Evolutionary conservation across 1,139 yeast species (phyloP).

Genomic region (Sugiyamaella castrensis): DNA sequence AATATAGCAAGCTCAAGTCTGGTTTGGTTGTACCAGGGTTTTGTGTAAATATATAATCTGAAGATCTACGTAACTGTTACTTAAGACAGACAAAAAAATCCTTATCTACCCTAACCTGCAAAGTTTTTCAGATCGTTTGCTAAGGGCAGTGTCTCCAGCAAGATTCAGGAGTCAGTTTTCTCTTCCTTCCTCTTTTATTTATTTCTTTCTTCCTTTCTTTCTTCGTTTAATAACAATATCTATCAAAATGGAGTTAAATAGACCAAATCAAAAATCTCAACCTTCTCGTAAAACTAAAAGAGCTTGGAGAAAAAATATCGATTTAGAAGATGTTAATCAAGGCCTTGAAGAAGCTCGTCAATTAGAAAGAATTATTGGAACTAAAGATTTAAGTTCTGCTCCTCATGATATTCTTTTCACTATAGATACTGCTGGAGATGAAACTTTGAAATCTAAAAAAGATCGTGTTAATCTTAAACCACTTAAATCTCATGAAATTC

Average conservation of each 20-base stretch:
- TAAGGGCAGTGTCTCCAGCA: too few relatives aligned
- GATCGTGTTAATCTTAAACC: constrained; percentile 44
- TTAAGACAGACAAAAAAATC: too few relatives aligned
- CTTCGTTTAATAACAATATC: too few relatives aligned
- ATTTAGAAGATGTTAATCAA: constrained; percentile 70
- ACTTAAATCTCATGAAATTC: constrained; percentile 67
- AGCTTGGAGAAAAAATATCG: constrained; percentile 96
- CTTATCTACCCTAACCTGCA: too few relatives aligned
- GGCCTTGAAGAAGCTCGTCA: constrained; percentile 70
- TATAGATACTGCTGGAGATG: constrained; percentile 70
- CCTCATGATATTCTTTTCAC: constrained; percentile 52
- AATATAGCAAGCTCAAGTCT: too few relatives aligned
- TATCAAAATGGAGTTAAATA: constrained; percentile 25
- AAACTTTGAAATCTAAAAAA: constrained; percentile 33
- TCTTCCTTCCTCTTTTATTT: too few relatives aligned
- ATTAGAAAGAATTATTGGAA: constrained; percentile 62
- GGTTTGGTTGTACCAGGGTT: too few relatives aligned
- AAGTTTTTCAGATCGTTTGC: too few relatives aligned
- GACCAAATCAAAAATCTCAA: constrained; percentile 46
- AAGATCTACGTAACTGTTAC: too few relatives aligned
- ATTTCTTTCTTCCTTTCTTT: too few relatives aligned
- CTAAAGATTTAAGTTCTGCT: constrained; percentile 24
- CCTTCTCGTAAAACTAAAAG: constrained; percentile 86
- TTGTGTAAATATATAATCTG: too few relatives aligned
- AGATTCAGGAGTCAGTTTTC: too few relatives aligned